Conservation (phyloP, 352 stramenopile genomes). For the Phytopythium ostracodes region DNA sequence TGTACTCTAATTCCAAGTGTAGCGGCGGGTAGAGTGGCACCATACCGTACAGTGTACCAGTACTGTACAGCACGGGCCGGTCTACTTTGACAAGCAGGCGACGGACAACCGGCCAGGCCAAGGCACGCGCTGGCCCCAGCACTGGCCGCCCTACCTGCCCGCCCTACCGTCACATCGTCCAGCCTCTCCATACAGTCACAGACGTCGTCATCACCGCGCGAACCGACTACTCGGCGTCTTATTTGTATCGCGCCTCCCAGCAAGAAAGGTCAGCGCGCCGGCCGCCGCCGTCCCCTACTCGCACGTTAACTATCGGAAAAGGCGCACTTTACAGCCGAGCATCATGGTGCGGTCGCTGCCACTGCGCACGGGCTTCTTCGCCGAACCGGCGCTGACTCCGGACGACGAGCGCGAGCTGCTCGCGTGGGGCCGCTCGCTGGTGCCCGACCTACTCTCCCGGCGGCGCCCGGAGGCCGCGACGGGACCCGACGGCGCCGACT, state of each 20-base stretch:
- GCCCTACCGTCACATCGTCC: background rate
- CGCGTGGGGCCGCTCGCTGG: slow-evolving; percentile 65
- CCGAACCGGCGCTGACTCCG: slow-evolving; percentile 49
- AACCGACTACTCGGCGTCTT: slow-evolving; percentile 1
- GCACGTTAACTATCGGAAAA: background rate
- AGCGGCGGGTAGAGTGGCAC: background rate
- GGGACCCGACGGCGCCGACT: slow-evolving; percentile 65
- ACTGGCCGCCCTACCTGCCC: too few species aligned
- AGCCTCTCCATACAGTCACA: background rate
- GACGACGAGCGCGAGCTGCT: slow-evolving; percentile 69
- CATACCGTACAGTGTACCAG: too few species aligned
- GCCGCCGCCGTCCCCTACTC: too few species aligned
- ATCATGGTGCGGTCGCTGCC: slow-evolving; percentile 81
- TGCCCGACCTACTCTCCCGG: slow-evolving; percentile 39
- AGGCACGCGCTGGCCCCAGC: too few species aligned
- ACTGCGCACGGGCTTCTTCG: slow-evolving; percentile 76
- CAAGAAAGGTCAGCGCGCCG: too few species aligned
- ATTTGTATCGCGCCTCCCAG: too few species aligned
- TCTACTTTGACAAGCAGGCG: background rate
- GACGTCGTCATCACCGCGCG: background rate
- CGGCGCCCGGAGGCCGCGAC: background rate
- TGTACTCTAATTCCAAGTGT: too few species aligned
- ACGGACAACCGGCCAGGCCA: background rate
- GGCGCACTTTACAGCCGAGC: too few species aligned
- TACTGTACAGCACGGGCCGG: too few species aligned